Conservation (phyloP, 106 monocot genomes). For the Ottelia alismoides region DNA sequence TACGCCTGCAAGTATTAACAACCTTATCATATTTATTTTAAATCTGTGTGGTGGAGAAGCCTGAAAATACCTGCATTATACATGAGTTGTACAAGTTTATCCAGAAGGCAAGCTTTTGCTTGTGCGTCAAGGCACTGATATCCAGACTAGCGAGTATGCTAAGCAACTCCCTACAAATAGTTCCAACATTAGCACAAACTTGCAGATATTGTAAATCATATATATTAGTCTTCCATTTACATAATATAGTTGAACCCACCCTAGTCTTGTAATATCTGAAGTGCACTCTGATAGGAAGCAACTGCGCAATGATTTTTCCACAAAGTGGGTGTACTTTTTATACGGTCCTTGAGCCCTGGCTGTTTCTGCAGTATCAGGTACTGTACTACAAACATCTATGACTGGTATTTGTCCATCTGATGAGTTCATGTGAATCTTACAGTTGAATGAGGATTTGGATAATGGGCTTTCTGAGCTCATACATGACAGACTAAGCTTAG, state of each 20-base stretch:
- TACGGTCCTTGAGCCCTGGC: slow-evolving; percentile 29
- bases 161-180: slow-evolving; percentile 47
- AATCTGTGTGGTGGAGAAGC: no score
- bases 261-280: slow-evolving; percentile 38
- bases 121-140: slow-evolving; percentile 45
- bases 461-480: slow-evolving; percentile 44
- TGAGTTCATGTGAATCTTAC: slow-evolving; percentile 14
- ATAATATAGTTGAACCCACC: slow-evolving; percentile 22
- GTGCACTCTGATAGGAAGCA: slow-evolving; percentile 30
- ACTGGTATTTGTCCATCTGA: slow-evolving; percentile 17
- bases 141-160: slow-evolving; percentile 42
- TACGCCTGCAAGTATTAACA: slow-evolving; percentile 77
- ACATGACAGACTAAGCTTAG: slow-evolving; percentile 56
- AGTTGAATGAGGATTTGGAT: slow-evolving; percentile 22
- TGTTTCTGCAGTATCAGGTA: slow-evolving; percentile 21
- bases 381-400: slow-evolving; percentile 20
- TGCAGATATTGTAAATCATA: background rate
- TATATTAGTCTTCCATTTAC: background rate
- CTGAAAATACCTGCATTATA: slow-evolving; percentile 80
- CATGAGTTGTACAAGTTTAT: slow-evolving; percentile 87
- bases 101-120: slow-evolving; percentile 95
- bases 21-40: no score
- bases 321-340: slow-evolving; percentile 40
- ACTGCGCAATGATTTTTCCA: slow-evolving; percentile 41
- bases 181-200: background rate